These are phyloP conservation scores for Xylaria sp. DNA, from an alignment of 2,329 filamentous ascomycete species.

Conservation along the genomic window DNA sequence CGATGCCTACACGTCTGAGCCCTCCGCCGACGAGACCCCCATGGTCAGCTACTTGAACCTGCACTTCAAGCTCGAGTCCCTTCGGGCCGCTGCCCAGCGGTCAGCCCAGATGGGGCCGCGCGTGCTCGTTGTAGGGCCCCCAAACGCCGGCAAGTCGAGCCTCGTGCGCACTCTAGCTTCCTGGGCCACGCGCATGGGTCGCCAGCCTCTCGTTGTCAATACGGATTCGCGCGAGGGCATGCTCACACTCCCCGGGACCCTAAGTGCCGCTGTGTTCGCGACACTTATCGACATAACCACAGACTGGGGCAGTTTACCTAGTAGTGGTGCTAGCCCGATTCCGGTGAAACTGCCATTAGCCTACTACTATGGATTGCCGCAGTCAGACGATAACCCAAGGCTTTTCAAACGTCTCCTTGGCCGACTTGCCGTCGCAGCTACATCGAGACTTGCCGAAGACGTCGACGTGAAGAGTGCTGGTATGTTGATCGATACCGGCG, in stretches of 20 bases:
- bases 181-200: conserved; percentile 76
- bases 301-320: conserved; percentile 89
- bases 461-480: conserved; percentile 72
- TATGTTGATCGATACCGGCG: conserved; percentile 84
- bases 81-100: conserved; percentile 66
- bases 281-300: conserved; percentile 81
- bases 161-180: conserved; percentile 77
- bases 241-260: conserved; percentile 76
- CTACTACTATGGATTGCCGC: conserved; percentile 81
- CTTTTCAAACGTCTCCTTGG: conserved; percentile 78
- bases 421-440: conserved; percentile 78
- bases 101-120: conserved; percentile 66
- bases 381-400: conserved; percentile 72
- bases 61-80: conserved; percentile 81
- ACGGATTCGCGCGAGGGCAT: conserved; percentile 82
- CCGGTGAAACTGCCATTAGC: conserved; percentile 92
- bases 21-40: conserved; percentile 77
- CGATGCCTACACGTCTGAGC: conserved; percentile 64
- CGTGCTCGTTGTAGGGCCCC: conserved; percentile 82
- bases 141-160: conserved; percentile 82
- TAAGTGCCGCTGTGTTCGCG: conserved; percentile 86
- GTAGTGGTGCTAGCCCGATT: conserved; percentile 84
- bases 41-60: conserved; percentile 82
- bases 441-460: conserved; percentile 79
- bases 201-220: conserved; percentile 83